Conservation (phyloP, 1,284 basidiomycete genomes). For the Cryptococcus floricola region DNA sequence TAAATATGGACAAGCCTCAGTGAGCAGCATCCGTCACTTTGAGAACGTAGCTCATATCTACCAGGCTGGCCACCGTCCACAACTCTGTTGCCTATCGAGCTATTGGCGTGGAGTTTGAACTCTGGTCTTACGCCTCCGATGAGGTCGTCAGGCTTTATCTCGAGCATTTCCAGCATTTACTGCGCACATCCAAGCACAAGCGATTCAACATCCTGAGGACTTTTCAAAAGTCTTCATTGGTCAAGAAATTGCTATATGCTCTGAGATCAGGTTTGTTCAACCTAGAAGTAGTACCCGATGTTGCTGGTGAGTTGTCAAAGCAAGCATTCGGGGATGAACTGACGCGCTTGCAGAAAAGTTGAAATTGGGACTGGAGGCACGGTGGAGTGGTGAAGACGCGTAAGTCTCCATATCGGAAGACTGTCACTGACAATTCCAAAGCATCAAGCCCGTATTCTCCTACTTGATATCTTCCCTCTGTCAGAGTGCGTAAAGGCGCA, state of each 20-base stretch:
- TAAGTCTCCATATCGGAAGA: constrained; percentile 8
- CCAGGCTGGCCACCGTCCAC: constrained; percentile 70
- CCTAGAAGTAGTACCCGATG: constrained; percentile 54
- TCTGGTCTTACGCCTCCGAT: constrained; percentile 70
- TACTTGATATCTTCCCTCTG: constrained; percentile 81
- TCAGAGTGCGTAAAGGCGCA: constrained; percentile 54
- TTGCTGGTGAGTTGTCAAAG: constrained; percentile 53
- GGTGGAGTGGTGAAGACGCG: constrained; percentile 47
- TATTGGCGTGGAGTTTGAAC: constrained; percentile 81
- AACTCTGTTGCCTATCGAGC: constrained; percentile 78
- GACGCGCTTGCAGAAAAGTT: constrained; percentile 22
- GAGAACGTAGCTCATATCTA: constrained; percentile 2
- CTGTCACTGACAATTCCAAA: constrained; percentile 46
- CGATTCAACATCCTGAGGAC: constrained; percentile 66
- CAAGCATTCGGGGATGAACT: neutral
- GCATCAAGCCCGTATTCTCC: constrained; percentile 77
- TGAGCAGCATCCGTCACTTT: constrained; percentile 46
- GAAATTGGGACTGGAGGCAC: constrained; percentile 26
- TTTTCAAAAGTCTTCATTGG: constrained; percentile 65
- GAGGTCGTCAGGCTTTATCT: constrained; percentile 74
- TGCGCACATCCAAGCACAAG: constrained; percentile 66
- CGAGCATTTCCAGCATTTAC: constrained; percentile 68
- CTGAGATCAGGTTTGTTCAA: constrained; percentile 72
- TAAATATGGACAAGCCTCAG: constrained; percentile 77
- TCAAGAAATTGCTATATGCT: constrained; percentile 73